A percentile compares a stretch with the other conserved stretches of the same genome.
phyloP scores from a whole-genome alignment of 2,329 filamentous ascomycete species.

The Penicillium digitatum region DNA sequence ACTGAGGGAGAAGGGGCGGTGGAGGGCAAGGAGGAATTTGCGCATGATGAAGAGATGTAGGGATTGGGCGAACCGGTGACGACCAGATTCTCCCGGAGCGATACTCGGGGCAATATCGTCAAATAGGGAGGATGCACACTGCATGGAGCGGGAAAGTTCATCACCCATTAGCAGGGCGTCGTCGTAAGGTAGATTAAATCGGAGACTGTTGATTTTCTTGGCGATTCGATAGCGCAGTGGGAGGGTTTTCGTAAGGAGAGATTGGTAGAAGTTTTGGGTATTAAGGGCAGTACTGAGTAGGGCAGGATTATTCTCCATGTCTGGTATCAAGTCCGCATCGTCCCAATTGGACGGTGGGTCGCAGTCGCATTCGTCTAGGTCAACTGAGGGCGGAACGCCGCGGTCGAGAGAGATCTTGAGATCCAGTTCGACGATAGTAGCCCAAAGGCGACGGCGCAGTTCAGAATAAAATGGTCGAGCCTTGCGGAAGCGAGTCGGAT shows the following conservation, averaged over 20 bases:
- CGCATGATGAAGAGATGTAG: slow-evolving; percentile 52
- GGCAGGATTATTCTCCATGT: slow-evolving; percentile 25
- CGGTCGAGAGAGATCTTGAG: slow-evolving; percentile 37
- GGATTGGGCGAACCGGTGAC: slow-evolving; percentile 29
- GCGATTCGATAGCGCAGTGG: slow-evolving; percentile 30
- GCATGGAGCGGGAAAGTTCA: slow-evolving; percentile 23
- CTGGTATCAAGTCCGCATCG: slow-evolving; percentile 32
- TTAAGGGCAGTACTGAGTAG: slow-evolving; percentile 13
- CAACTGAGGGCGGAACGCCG: slow-evolving; percentile 34
- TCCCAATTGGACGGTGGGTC: slow-evolving; percentile 38
- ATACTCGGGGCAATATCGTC: slow-evolving; percentile 15
- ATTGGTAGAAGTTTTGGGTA: slow-evolving; percentile 30
- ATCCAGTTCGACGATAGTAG: slow-evolving; percentile 43
- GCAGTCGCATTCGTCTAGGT: slow-evolving; percentile 37
- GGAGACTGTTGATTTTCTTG: slow-evolving; percentile 29
- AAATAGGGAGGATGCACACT: slow-evolving; percentile 25
- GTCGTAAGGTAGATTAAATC: slow-evolving; percentile 33
- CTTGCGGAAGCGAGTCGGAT: slow-evolving; percentile 34
- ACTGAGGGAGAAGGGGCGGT: slow-evolving; percentile 43
- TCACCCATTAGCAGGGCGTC: slow-evolving; percentile 32
- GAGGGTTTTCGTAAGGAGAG: slow-evolving; percentile 28
- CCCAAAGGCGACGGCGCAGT: slow-evolving; percentile 46
- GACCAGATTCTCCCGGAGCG: slow-evolving; percentile 6
- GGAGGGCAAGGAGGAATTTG: slow-evolving; percentile 55
- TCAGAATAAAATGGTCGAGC: slow-evolving; percentile 40